Evolutionary conservation across 176 grass and related monocot genomes (phyloP), one percentile per base, ranked within the genome.

Genomic region (Stipa capillata): DNA sequence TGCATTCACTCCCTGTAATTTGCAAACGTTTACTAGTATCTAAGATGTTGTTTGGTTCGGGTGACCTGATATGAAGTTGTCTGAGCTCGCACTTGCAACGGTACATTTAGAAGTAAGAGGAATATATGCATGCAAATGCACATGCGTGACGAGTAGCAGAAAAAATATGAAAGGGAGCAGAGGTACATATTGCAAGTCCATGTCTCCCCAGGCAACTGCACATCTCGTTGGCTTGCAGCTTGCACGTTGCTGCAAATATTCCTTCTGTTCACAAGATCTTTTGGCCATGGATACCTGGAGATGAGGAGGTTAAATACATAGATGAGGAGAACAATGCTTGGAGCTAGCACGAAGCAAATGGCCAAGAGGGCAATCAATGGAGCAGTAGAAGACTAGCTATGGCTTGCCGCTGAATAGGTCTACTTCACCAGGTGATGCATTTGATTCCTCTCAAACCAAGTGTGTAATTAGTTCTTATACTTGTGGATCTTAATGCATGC

Each of bases 141-240:
- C 45, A 35, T 73, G 17, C 69, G 52, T 34, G 69, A 73, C 36
- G 47, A 36, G 16, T 14, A 14, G 47, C 69, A 52, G 29, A 20
- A 51, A 53, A 47, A 47, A 23, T 15, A 36, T 3, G 8, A 21
- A 34, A 52, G 28, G 69, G 29, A 53, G 31, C 69, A 53, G 16
- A 34, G 11, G 28, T 35, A 36, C 69, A 6, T 65, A 35, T 17
- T 65, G n/a, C 7, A 49, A 79, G 15, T 16, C 47, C 32, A 16
- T 73, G 79, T 71, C 67, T 82, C 79, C 68, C 57, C 31, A 20
- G 35, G 21, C 20, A 63, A 61, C 35, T 25, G 8, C 76, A 79
- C 4, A 64, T 39, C 69, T 42, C 41, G 33, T 5, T 39, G 10
- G 15, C 9, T 7, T 6, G 34, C 56, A 73, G 14, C 3, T 6